Percentiles rank a stretch among this genome's conserved stretches.
Evolutionary conservation across 208 protist species (phyloP).

Genomic region (Phytomonas francai): DNA sequence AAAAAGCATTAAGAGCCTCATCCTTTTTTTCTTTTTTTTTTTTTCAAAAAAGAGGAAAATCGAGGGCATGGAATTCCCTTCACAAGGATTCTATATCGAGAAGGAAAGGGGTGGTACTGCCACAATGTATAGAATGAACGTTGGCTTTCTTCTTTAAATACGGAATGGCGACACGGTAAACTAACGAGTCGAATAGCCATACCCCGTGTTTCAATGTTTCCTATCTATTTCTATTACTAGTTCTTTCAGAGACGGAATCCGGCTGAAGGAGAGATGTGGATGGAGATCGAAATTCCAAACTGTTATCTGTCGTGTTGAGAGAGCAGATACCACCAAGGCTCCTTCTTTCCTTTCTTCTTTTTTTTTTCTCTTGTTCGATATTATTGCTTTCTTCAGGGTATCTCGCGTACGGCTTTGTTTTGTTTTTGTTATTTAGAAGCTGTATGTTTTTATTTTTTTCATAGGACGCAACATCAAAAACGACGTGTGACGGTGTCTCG

Average conservation of each 20-base stretch:
- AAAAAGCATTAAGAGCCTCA: not conserved
- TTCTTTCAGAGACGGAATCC: not conserved
- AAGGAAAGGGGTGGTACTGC: not conserved
- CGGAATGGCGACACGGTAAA: not conserved
- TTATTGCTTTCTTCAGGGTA: too few relatives aligned
- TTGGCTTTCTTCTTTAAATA: not conserved
- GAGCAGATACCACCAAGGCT: not conserved
- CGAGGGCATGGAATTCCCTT: not conserved
- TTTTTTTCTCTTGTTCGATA: not conserved
- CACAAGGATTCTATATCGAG: not conserved
- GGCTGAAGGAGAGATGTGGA: not conserved
- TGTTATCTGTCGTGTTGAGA: not conserved
- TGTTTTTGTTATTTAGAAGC: not conserved
- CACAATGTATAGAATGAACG: not conserved
- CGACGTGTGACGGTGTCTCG: too few relatives aligned
- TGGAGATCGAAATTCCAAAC: not conserved
- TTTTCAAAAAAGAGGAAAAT: not conserved
- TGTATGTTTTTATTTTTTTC: slow-evolving; percentile 4
- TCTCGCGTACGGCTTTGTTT: too few relatives aligned
- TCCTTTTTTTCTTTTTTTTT: not conserved
- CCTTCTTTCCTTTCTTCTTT: not conserved
- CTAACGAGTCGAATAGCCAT: not conserved
- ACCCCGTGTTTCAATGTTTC: not conserved
- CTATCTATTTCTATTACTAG: not conserved
- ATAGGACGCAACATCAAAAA: not conserved